A percentile compares a stretch with the other conserved stretches of the same genome.
These are phyloP conservation scores for Magnaporthiopsis rhizophila DNA, from an alignment of 2,329 filamentous ascomycete genomes.

Conservation along the genomic window DNA sequence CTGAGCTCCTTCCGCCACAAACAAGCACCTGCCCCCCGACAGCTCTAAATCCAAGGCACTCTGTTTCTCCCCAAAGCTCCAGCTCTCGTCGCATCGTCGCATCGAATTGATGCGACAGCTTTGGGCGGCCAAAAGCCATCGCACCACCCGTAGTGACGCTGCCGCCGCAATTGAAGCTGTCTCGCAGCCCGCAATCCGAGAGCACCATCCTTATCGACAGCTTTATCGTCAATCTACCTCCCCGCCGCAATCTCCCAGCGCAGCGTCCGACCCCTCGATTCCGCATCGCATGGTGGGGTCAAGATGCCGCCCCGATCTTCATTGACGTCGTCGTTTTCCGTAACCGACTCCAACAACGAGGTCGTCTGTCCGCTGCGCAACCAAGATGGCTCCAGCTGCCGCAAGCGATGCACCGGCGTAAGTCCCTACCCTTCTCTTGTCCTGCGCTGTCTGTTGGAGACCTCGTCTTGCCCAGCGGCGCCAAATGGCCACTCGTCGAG, in stretches of 20 bases:
- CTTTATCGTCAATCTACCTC: conserved; percentile 11
- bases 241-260: neutral
- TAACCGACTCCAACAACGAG: conserved; percentile 81
- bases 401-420: conserved; percentile 96
- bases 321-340: conserved; percentile 83
- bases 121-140: conserved; percentile 16
- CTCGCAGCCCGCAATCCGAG: neutral
- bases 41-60: neutral
- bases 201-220: conserved; percentile 18
- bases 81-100: neutral
- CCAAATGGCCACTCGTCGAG: neutral
- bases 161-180: conserved; percentile 20
- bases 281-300: conserved; percentile 46
- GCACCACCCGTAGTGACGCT: conserved; percentile 7
- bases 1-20: conserved; percentile 24
- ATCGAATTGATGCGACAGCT: conserved; percentile 17
- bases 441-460: neutral
- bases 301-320: conserved; percentile 85
- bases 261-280: conserved; percentile 8
- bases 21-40: conserved; percentile 8
- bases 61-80: conserved; percentile 7
- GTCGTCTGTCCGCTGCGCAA: conserved; percentile 94
- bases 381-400: conserved; percentile 92
- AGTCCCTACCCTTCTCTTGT: conserved; percentile 38
- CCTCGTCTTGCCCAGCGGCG: neutral